Base-by-base conservation (phyloP, 192 early-diverging fungal genomes). In the Lunasporangiospora selenospora region DNA sequence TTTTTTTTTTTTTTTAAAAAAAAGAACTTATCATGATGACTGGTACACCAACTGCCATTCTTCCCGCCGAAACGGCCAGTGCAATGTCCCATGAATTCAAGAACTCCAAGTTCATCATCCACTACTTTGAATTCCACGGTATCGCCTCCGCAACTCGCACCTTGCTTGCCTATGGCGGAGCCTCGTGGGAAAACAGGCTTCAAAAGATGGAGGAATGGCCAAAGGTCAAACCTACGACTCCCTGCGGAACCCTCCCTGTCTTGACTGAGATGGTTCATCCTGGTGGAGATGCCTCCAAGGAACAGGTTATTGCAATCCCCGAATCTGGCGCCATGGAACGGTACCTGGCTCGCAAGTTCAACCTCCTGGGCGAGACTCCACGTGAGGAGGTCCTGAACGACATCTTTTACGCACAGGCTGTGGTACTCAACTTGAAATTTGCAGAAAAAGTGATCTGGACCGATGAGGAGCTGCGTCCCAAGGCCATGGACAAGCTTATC, bases 211-310 rank as follows among this genome's bases (percentile, higher is more conserved):
- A 10, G 19, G 52, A 55, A 15, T 82, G 80, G 80, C 57, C 65
- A 4, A 41, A 50, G 15, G 67, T 60, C 11, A 77, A 77, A 53
- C 7, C 36, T 19, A 36, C 61, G 13, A 63, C 73, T 18, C 80
- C 78, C 16, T 36, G 61, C 11, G 80, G 80, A 21, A 60, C 69
- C 61, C 45, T 82, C 1, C 80, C 81, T 3, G 75, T 77, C 3
- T 48, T 82, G 4, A 47, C 65, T 4, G 78, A 80, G 38, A 63
- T 30, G 5, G n/a, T n/a, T n/a, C n/a, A n/a, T n/a, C n/a, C n/a
- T n/a, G n/a, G n/a, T n/a, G n/a, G n/a, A n/a, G 38, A 24, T 27
- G 1, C 19, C 0, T 41, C 40, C 16, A 41, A 15, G 0, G 40
- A 19, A 5, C 16, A 54, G 53, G 23, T 44, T 26, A 23, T 54